Evolutionary conservation across 805 yeast genomes (phyloP).

Genomic region (Candida insectorum): DNA sequence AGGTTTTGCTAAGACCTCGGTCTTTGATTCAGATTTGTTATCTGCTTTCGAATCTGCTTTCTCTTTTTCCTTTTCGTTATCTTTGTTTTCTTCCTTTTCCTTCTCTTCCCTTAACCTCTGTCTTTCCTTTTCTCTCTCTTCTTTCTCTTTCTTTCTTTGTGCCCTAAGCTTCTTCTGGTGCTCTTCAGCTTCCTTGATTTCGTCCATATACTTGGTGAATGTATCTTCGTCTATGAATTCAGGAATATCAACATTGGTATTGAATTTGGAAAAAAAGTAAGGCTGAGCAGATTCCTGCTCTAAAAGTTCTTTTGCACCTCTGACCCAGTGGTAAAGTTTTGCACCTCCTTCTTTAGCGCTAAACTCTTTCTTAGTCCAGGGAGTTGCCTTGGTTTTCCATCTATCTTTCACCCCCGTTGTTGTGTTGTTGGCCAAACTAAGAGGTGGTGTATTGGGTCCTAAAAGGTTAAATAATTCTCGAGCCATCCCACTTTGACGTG

Average conservation of each 20-base stretch:
- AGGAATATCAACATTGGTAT: slow-evolving; percentile 68
- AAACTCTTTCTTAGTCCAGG: slow-evolving; percentile 77
- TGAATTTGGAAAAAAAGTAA: slow-evolving; percentile 72
- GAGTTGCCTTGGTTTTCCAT: slow-evolving; percentile 65
- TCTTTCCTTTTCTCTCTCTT: slow-evolving; percentile 8
- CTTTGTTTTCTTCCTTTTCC: slow-evolving; percentile 2
- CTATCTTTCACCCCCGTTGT: slow-evolving; percentile 63
- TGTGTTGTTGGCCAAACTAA: slow-evolving; percentile 22
- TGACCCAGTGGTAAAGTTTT: slow-evolving; percentile 77
- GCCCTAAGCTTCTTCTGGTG: slow-evolving; percentile 14
- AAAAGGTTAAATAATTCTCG: slow-evolving; percentile 83
- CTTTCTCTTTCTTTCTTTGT: slow-evolving; percentile 14
- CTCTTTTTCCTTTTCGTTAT: slow-evolving; percentile 1
- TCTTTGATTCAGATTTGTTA: background rate
- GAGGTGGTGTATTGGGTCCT: slow-evolving; percentile 92
- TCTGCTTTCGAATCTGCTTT: slow-evolving; percentile 2
- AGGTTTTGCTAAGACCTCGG: background rate
- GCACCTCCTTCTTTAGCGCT: slow-evolving; percentile 27
- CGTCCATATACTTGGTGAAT: slow-evolving; percentile 50
- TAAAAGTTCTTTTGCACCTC: slow-evolving; percentile 55
- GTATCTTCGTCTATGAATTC: slow-evolving; percentile 57
- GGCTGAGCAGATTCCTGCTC: slow-evolving; percentile 31
- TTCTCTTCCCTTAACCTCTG: slow-evolving; percentile 3
- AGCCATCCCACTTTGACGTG: slow-evolving; percentile 66
- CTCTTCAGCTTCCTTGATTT: slow-evolving; percentile 26